Base-by-base conservation (phyloP, 2,329 filamentous ascomycete species). In the Scleromitrula shiraiana region DNA sequence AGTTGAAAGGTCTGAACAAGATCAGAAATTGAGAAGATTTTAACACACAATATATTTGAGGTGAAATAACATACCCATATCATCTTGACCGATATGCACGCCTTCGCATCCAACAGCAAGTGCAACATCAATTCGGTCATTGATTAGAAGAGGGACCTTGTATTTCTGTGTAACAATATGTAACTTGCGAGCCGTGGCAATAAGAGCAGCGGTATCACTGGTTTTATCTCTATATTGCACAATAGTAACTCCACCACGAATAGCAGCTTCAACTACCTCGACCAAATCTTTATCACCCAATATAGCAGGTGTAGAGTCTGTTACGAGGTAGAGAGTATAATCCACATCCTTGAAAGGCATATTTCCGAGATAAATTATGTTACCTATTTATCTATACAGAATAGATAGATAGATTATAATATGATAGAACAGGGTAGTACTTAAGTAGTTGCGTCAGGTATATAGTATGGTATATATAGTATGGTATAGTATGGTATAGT, bases 81-180 rank as follows among this genome's bases (percentile, higher is more conserved):
- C 91, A 75, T 96, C 90, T 70, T 97, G 91, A 6, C 93, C 93
- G 41, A 97, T 78, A 65, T 97, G 93, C 7, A 95, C 88, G 38
- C 93, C 93, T 69, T 96, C 91, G 49, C 87, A 93, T 10, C 82
- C 86, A 36, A 90, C 77, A 12, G 88, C 89, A 15, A 88, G 74
- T 7, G 89, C 90, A 22, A 97, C 87, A 64, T 95, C 90, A 5
- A 96, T 78, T 10, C 90, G 81, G 65, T 97, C 93, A 64, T 97
- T 97, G 70, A 97, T 89, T 46, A 97, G 72, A 49, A 97, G 75
- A 24, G 91, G 91, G 3, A 95, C 79, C 14, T 73, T 72, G 62
- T 85, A 74, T 39, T 71, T 71, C 54, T 71, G 72, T 17, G 88
- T 91, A 53, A 93, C 70, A 30, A 70, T 65, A 64, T 95, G 89